Evolutionary conservation across 495 filamentous ascomycete species (phyloP).

Genomic region (Aspergillus wentii): DNA sequence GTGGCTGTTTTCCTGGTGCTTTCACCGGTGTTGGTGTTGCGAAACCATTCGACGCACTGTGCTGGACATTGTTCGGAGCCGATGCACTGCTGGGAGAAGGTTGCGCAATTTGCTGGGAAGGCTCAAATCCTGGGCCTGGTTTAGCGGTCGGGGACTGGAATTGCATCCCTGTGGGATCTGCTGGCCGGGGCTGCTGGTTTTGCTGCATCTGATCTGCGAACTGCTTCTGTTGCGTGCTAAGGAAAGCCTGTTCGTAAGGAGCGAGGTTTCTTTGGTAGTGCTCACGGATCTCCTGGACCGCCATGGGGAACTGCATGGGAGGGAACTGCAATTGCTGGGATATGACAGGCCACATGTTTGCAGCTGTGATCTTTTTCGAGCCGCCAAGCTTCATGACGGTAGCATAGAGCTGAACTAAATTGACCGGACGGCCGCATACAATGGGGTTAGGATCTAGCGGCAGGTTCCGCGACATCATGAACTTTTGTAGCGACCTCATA

Average conservation of each 20-base stretch:
- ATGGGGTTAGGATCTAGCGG: slow-evolving; percentile 66
- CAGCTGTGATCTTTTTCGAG: slow-evolving; percentile 63
- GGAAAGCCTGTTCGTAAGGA: slow-evolving; percentile 69
- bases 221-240: slow-evolving; percentile 54
- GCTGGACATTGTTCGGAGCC: slow-evolving; percentile 27
- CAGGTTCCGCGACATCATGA: slow-evolving; percentile 65
- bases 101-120: slow-evolving; percentile 27
- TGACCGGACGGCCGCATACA: slow-evolving; percentile 64
- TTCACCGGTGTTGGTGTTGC: slow-evolving; percentile 36
- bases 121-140: slow-evolving; percentile 26
- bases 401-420: slow-evolving; percentile 70
- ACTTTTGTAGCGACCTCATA: slow-evolving; percentile 63
- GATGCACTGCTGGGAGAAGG: slow-evolving; percentile 33
- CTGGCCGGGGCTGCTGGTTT: slow-evolving; percentile 35
- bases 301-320: slow-evolving; percentile 58
- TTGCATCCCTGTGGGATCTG: slow-evolving; percentile 32
- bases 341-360: slow-evolving; percentile 67
- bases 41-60: slow-evolving; percentile 36
- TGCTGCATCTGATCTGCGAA: slow-evolving; percentile 51
- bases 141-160: slow-evolving; percentile 37
- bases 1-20: slow-evolving; percentile 31
- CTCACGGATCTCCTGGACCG: slow-evolving; percentile 60
- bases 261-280: slow-evolving; percentile 71
- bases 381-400: slow-evolving; percentile 73
- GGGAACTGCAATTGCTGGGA: slow-evolving; percentile 63